Evolutionary conservation across 768 basidiomycete species (phyloP).

Genomic region (Cyathus striatus): DNA sequence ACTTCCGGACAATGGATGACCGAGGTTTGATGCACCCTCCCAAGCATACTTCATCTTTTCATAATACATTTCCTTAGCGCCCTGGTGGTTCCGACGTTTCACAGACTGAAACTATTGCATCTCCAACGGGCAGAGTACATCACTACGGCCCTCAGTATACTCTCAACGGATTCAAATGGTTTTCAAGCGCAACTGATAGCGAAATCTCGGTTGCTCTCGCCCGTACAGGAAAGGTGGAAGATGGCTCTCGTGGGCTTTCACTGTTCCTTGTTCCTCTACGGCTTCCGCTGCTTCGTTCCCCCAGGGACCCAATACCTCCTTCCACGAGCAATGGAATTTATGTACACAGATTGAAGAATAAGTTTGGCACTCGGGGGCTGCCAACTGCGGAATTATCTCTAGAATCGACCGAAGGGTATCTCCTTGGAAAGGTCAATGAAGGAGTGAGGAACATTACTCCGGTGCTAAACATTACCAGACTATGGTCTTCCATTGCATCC

Average conservation of each 20-base stretch:
- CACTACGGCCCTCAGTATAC: slow-evolving; percentile 46
- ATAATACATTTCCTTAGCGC: slow-evolving; percentile 38
- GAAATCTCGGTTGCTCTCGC: slow-evolving; percentile 69
- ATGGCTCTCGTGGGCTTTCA: slow-evolving; percentile 64
- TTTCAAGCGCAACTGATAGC: slow-evolving; percentile 78
- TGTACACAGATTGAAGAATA: slow-evolving; percentile 73
- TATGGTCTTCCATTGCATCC: slow-evolving; percentile 57
- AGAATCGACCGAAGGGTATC: slow-evolving; percentile 53
- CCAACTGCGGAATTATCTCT: slow-evolving; percentile 75
- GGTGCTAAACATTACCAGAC: slow-evolving; percentile 73
- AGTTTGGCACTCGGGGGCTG: slow-evolving; percentile 68
- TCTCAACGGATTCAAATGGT: slow-evolving; percentile 78
- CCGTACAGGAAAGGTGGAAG: slow-evolving; percentile 51
- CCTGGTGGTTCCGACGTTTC: slow-evolving; percentile 76
- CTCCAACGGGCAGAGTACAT: slow-evolving; percentile 23
- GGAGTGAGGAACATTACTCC: slow-evolving; percentile 67
- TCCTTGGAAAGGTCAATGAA: slow-evolving; percentile 50
- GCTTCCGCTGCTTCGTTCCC: slow-evolving; percentile 42
- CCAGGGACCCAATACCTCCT: slow-evolving; percentile 33
- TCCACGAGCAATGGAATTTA: slow-evolving; percentile 59
- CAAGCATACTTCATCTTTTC: slow-evolving; percentile 25
- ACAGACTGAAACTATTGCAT: slow-evolving; percentile 63
- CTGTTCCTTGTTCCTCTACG: slow-evolving; percentile 71
- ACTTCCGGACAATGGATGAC: slow-evolving; percentile 87
- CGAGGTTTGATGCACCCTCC: slow-evolving; percentile 37